phyloP scores from a whole-genome alignment of 2,329 filamentous ascomycete species.

The Mariannaea elegans region DNA sequence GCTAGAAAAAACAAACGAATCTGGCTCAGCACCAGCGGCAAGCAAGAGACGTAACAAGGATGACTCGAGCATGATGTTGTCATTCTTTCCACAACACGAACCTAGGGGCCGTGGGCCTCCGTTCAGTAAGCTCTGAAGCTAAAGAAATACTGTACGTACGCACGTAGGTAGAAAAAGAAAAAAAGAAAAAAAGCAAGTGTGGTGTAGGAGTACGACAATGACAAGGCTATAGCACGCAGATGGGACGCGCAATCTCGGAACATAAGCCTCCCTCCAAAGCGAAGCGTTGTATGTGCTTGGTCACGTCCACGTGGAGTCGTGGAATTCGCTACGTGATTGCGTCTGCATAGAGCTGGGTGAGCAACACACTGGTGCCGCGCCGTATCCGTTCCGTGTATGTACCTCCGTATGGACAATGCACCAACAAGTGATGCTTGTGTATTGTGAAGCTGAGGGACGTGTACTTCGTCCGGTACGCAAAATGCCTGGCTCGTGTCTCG shows the following conservation, averaged over 20 bases:
- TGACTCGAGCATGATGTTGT: too few relatives aligned
- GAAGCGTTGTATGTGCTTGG: background rate
- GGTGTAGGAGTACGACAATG: background rate
- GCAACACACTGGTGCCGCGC: constrained; percentile 10
- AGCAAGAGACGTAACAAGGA: background rate
- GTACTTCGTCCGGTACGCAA: too few relatives aligned
- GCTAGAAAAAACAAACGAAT: background rate
- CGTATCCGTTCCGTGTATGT: constrained; percentile 7
- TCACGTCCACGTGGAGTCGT: constrained; percentile 38
- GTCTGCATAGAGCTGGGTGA: constrained; percentile 4
- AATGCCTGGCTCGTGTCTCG: too few relatives aligned
- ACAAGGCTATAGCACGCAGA: background rate
- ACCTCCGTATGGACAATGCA: too few relatives aligned
- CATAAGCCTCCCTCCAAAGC: constrained; percentile 17
- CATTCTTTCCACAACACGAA: too few relatives aligned
- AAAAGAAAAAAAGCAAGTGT: background rate
- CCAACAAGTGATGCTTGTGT: too few relatives aligned
- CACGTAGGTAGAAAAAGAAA: too few relatives aligned
- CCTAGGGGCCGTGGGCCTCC: too few relatives aligned
- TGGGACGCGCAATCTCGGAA: constrained; percentile 35
- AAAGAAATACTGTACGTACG: too few relatives aligned
- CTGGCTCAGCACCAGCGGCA: background rate
- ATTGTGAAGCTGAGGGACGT: too few relatives aligned
- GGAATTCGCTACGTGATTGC: constrained; percentile 34
- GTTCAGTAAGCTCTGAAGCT: too few relatives aligned